Percentiles rank a stretch among this genome's conserved stretches.
These are phyloP conservation scores for Santalum album DNA, from an alignment of 164 flowering plant species.

Conservation along the genomic window DNA sequence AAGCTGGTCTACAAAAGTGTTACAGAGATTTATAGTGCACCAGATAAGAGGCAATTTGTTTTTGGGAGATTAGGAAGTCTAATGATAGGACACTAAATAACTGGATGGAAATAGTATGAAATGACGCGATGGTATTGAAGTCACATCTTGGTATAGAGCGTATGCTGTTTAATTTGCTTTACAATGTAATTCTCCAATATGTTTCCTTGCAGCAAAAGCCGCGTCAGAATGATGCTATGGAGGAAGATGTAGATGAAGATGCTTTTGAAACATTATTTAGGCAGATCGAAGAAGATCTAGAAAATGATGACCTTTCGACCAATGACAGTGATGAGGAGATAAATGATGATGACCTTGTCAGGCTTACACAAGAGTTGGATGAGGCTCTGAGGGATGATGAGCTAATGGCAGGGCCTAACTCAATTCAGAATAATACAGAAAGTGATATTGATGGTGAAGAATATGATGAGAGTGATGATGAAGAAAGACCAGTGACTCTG, in stretches of 20 bases:
- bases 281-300: constrained; percentile 77
- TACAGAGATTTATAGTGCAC: too few species aligned
- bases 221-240: constrained; percentile 7
- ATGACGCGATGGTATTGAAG: too few species aligned
- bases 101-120: too few species aligned
- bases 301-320: constrained; percentile 35
- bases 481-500: constrained; percentile 48
- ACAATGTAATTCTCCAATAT: too few species aligned
- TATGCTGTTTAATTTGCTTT: too few species aligned
- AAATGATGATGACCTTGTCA: constrained; percentile 72
- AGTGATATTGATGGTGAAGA: constrained; percentile 10
- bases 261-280: constrained; percentile 74
- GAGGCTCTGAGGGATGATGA: constrained; percentile 53
- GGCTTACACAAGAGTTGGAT: constrained; percentile 56
- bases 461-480: constrained; percentile 31
- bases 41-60: too few species aligned
- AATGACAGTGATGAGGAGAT: constrained; percentile 59
- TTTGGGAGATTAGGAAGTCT: too few species aligned
- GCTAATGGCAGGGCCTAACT: constrained; percentile 16
- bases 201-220: constrained; percentile 9
- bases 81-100: too few species aligned
- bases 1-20: too few species aligned
- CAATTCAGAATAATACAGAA: constrained; percentile 10
- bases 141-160: too few species aligned
- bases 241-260: constrained; percentile 61